Evolutionary conservation across 1,284 basidiomycete genomes (phyloP), one percentile per base, ranked within the genome.

Genomic region (Phellinidium pouzarii): DNA sequence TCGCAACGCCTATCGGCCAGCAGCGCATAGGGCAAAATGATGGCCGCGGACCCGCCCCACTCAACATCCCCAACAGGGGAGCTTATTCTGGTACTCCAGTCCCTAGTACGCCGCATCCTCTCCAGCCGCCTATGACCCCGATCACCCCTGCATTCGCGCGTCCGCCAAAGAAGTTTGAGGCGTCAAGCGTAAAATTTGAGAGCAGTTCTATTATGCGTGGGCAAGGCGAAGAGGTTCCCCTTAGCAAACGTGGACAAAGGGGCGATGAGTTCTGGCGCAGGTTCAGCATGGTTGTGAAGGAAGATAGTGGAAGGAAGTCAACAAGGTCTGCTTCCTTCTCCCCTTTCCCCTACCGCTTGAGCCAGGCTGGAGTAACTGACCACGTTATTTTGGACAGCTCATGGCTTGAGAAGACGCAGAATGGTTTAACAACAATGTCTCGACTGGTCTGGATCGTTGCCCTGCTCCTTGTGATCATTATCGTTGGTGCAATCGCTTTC

Each of bases 251-350:
- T 27, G 84, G 84, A 2, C 78, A 84, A 59, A 79, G 74, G 52
- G 85, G 86, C 1, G 87, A 91, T 60, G 83, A 89, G 60, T 91
- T 91, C 68, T 91, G 87, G 87, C 73, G 85, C 53, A 73, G 88
- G 43, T 91, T 91, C 67, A 87, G 84, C 57, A 88, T 90, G 73
- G 79, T 91, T 57, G 86, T 79, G 6, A 85, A 80, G 64, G 79
- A 83, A 56, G 81, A 86, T 59, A 69, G 68, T 58, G 63, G 62
- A 49, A 75, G 72, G 55, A 67, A 75, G 62, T 80, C 78, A 60
- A 70, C 76, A 52, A 84, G 79, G 80, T 79, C 56, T 4, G 66
- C 59, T 44, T 36, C 45, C 48, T 36, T 44, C 26, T 7, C 22
- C 27, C 46, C 25, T 27, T 4, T 51, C 25, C 26, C 14, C 22